These are phyloP conservation scores for Inosperma sp. DNA, from an alignment of 768 basidiomycete species.

Conservation along the genomic window DNA sequence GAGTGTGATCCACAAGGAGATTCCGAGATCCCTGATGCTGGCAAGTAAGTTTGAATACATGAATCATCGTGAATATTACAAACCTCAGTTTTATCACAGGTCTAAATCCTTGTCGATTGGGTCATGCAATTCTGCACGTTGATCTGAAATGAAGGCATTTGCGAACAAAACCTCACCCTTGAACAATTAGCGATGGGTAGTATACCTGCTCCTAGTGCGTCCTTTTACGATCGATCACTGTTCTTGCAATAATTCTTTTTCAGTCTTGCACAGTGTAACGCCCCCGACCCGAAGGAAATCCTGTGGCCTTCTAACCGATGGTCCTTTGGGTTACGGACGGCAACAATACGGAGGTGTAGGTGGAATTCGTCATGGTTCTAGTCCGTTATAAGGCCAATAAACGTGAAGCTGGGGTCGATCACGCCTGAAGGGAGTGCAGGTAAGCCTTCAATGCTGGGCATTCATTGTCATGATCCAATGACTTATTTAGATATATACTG, in stretches of 20 bases:
- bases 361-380: slow-evolving; percentile 89
- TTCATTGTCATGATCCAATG: not conserved
- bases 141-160: slow-evolving; percentile 93
- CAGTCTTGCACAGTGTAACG: slow-evolving; percentile 78
- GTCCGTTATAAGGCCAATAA: slow-evolving; percentile 65
- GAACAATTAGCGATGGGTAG: slow-evolving; percentile 38
- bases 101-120: slow-evolving; percentile 53
- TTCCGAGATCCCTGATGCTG: slow-evolving; percentile 38
- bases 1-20: slow-evolving; percentile 54
- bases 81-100: slow-evolving; percentile 29
- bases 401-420: slow-evolving; percentile 94
- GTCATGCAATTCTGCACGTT: slow-evolving; percentile 84
- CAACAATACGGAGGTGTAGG: slow-evolving; percentile 73
- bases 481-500: slow-evolving; percentile 76
- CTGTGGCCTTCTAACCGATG: slow-evolving; percentile 91
- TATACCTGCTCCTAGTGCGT: slow-evolving; percentile 53
- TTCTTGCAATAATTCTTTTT: not conserved
- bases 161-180: slow-evolving; percentile 67
- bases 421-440: slow-evolving; percentile 92
- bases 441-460: slow-evolving; percentile 29
- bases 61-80: not conserved
- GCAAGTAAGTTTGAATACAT: slow-evolving; percentile 24
- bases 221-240: not conserved
- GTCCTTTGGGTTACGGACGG: slow-evolving; percentile 85
- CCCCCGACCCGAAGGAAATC: slow-evolving; percentile 85